A percentile compares a stretch with the other conserved stretches of the same genome.
Evolutionary conservation across 1,284 basidiomycete species (phyloP).

Genomic region (Cryptococcus sp.): DNA sequence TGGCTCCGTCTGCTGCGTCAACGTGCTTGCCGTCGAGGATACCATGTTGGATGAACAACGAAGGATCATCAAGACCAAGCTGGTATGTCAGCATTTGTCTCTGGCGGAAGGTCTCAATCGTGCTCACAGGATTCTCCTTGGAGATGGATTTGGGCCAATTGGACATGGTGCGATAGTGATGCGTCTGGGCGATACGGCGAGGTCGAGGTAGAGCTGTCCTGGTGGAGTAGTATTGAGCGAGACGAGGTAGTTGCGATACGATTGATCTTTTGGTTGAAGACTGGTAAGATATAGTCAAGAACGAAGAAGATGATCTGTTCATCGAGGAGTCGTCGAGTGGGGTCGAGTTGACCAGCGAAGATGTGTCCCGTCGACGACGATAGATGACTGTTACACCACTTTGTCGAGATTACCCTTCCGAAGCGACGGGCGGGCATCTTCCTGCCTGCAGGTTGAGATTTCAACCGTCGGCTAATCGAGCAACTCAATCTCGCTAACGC

Average conservation of each 20-base stretch:
- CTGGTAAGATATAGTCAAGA: too few species aligned
- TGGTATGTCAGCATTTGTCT: constrained; percentile 8
- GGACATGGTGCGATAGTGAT: constrained; percentile 21
- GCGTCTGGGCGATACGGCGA: not conserved
- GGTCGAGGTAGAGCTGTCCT: not conserved
- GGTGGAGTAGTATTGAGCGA: not conserved
- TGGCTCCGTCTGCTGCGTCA: constrained; percentile 64
- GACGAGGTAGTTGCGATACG: not conserved
- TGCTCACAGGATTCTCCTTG: constrained; percentile 40
- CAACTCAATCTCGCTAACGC: too few species aligned
- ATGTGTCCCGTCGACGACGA: too few species aligned
- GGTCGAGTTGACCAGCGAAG: too few species aligned
- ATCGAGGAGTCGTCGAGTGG: too few species aligned
- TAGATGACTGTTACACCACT: too few species aligned
- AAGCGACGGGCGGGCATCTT: too few species aligned
- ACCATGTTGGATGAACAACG: constrained; percentile 66
- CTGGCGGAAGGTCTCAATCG: not conserved
- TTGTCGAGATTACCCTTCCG: too few species aligned
- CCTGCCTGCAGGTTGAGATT: too few species aligned
- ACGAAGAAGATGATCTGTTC: too few species aligned
- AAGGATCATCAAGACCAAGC: constrained; percentile 61
- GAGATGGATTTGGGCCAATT: constrained; percentile 40
- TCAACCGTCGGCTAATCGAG: too few species aligned
- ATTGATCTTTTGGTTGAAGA: not conserved
- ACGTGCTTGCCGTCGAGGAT: constrained; percentile 79